Evolutionary conservation across 306 rosid genomes (phyloP), one percentile per base, ranked within the genome.

Genomic region (Sechiopsis laciniata): DNA sequence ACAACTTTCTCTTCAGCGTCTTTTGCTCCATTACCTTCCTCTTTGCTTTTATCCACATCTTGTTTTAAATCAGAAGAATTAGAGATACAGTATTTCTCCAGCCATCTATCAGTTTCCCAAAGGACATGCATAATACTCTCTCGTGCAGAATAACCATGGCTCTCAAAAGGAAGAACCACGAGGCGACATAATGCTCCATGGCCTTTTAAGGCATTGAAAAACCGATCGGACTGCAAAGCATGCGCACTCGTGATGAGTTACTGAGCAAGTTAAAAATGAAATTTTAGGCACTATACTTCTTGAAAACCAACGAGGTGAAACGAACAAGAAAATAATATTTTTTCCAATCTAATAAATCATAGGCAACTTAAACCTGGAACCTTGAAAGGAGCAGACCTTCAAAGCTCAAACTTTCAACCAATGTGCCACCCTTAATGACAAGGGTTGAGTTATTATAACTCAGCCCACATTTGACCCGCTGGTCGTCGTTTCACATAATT

Each of bases 81-180:
- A 37, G 95, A 79, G 64, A 83, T 83, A 24, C 96, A 88, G 76
- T 86, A 72, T 70, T 87, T 94, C 64, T 88, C 90, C 79, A 94
- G 80, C 99, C 99, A 94, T 73, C 99, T 87, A 80, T 89, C 99
- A 77, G 97, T 94, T 85, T 94, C 99, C 99, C 99, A 94, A 35
- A 94, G 96, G 67, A 94, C 96, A 53, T 94, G 99, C 97, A 94
- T 91, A 87, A 94, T 91, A 85, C 99, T 94, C 83, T 94, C 99
- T 73, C 96, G 85, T 76, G 96, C 76, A 74, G 92, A 67, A 82
- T 91, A 94, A 12, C 97, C 95, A 77, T 94, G 99, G 91, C 99
- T 94, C 82, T 94, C 99, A 46, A 73, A 83, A 54, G 99, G 99
- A 77, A 94, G 87, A 83, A 94, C 77, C 77, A 94, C 99, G 17